These are phyloP conservation scores for Vigna radiata DNA, from an alignment of 306 rosid species.

Conservation along the genomic window DNA sequence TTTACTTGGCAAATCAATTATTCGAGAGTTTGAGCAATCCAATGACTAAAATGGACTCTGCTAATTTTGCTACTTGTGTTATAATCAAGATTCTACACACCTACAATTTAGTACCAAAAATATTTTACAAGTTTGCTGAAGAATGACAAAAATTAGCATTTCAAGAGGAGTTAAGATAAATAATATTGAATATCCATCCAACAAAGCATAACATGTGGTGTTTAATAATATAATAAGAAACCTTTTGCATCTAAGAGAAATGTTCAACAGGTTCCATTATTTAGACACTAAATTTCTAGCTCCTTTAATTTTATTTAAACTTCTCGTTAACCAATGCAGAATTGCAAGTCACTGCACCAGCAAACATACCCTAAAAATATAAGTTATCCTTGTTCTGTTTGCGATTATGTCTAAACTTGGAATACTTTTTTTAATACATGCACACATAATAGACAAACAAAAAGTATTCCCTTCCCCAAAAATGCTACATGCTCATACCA, in stretches of 20 bases:
- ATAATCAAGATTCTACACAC: not conserved
- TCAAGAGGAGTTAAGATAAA: slow-evolving; percentile 14
- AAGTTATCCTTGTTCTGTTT: slow-evolving; percentile 20
- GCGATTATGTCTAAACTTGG: not conserved
- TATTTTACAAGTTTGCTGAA: slow-evolving; percentile 22
- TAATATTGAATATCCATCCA: slow-evolving; percentile 10
- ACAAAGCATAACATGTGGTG: slow-evolving; percentile 6
- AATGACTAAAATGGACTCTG: slow-evolving; percentile 13
- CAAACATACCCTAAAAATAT: not conserved
- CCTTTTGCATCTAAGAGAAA: slow-evolving; percentile 4
- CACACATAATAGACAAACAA: not conserved
- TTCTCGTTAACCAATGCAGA: slow-evolving; percentile 18
- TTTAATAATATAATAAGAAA: slow-evolving; percentile 24
- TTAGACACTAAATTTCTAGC: not conserved
- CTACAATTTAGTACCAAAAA: slow-evolving; percentile 3
- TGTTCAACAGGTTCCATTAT: slow-evolving; percentile 1
- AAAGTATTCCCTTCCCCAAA: not conserved
- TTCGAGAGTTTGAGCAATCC: slow-evolving; percentile 20
- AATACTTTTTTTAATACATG: not conserved
- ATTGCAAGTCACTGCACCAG: slow-evolving; percentile 22
- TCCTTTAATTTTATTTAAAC: slow-evolving; percentile 16
- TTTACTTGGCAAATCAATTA: not conserved
- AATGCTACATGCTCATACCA: not conserved
- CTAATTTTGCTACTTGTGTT: not conserved
- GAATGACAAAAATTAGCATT: slow-evolving; percentile 5